Evolutionary conservation across 371 early-diverging fungal genomes (phyloP).

Genomic region (Syncephalastrum contaminatum): DNA sequence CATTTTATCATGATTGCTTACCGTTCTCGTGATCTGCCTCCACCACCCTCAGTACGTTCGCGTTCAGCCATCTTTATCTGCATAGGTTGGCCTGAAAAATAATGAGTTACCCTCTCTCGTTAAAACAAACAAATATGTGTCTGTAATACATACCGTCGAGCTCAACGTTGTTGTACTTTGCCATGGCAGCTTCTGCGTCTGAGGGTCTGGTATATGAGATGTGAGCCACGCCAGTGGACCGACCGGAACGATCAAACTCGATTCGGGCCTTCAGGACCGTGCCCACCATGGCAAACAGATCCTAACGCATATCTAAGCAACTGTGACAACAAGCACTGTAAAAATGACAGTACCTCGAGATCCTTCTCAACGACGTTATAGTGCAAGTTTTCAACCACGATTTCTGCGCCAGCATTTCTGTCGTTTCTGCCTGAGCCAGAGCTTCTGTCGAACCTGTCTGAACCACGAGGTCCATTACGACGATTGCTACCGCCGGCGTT

Average conservation of each 20-base stretch:
- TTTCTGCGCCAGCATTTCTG: slow-evolving; percentile 8
- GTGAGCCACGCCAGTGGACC: slow-evolving; percentile 41
- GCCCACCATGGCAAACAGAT: slow-evolving; percentile 42
- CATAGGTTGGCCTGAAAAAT: slow-evolving; percentile 31
- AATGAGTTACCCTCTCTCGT: not conserved
- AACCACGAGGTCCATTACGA: not conserved
- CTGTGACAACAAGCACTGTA: too few species aligned
- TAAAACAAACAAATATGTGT: not conserved
- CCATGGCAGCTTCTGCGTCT: slow-evolving; percentile 37
- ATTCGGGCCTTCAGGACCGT: slow-evolving; percentile 30
- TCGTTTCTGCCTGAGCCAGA: slow-evolving; percentile 5
- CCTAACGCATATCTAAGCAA: slow-evolving; percentile 12
- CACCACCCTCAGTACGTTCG: slow-evolving; percentile 1
- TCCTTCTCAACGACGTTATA: slow-evolving; percentile 45
- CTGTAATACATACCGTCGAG: slow-evolving; percentile 29
- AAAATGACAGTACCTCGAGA: slow-evolving; percentile 19
- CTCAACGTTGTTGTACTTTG: slow-evolving; percentile 42
- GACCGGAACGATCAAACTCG: slow-evolving; percentile 40
- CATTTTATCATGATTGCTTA: too few species aligned
- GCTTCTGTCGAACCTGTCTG: too few species aligned
- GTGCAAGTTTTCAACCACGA: slow-evolving; percentile 37
- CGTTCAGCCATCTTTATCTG: slow-evolving; percentile 18
- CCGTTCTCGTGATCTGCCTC: slow-evolving; percentile 2
- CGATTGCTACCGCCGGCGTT: slow-evolving; percentile 3
- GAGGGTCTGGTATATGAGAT: slow-evolving; percentile 21